A percentile compares a stretch with the other conserved stretches of the same genome.
Conservation (phyloP, 225 moss, liverwort and hornwort species). For the Sphagnum tenellum region DNA sequence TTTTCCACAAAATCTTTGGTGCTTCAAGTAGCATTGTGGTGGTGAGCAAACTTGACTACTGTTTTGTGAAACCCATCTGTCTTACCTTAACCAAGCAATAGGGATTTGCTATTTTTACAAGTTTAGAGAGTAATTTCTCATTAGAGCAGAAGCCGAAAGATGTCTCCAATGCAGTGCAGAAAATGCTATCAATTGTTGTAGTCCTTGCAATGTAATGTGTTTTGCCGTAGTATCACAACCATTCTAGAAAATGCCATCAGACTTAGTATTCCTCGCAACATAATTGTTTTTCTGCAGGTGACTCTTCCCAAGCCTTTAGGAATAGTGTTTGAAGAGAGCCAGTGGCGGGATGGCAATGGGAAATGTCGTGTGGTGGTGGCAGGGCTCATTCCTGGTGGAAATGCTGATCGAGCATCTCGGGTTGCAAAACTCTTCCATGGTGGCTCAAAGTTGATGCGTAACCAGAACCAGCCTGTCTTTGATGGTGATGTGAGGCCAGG, state of each 20-base stretch:
- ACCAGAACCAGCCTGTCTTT: slow-evolving; percentile 19
- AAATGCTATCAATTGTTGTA: not conserved
- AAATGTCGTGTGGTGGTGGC: slow-evolving; percentile 56
- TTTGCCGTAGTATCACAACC: not conserved
- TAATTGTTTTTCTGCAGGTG: slow-evolving; percentile 20
- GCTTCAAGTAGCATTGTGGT: slow-evolving; percentile 59
- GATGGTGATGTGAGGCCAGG: slow-evolving; percentile 55
- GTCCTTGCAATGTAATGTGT: not conserved
- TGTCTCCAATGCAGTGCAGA: too few relatives aligned
- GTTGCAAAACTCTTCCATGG: slow-evolving; percentile 54
- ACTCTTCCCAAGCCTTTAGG: slow-evolving; percentile 64
- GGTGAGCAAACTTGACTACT: slow-evolving; percentile 16
- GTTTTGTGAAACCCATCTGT: not conserved
- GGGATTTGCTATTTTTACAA: too few relatives aligned
- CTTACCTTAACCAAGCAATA: not conserved
- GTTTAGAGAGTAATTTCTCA: too few relatives aligned
- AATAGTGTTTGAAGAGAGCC: slow-evolving; percentile 50
- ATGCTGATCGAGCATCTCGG: slow-evolving; percentile 61
- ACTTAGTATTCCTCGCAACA: too few relatives aligned
- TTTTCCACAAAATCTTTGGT: slow-evolving; percentile 54
- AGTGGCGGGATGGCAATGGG: slow-evolving; percentile 32
- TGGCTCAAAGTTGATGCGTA: slow-evolving; percentile 6
- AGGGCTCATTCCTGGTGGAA: slow-evolving; percentile 50
- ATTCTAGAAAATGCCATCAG: too few relatives aligned
- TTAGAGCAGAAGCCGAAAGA: too few relatives aligned